A percentile compares a stretch with the other conserved stretches of the same genome.
These are phyloP conservation scores for Gaeumannomyces tritici DNA, from an alignment of 2,329 filamentous ascomycete species.

Conservation along the genomic window DNA sequence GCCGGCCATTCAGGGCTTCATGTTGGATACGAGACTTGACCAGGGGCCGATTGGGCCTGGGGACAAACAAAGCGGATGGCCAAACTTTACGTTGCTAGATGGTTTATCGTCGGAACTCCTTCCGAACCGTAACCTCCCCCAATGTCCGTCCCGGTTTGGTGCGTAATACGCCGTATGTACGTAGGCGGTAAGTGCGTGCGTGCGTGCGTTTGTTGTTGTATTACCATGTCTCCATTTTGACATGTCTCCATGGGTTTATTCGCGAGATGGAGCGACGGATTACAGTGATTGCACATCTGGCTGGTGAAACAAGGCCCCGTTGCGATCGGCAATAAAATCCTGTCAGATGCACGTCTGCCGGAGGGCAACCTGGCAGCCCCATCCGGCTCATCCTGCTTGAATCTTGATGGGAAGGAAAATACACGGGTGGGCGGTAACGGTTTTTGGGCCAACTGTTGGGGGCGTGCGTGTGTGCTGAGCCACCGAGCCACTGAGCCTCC, in stretches of 20 bases:
- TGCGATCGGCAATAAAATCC: background rate
- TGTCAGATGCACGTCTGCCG: background rate
- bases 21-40: background rate
- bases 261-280: background rate
- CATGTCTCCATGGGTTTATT: too few species aligned
- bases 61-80: background rate
- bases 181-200: background rate
- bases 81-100: background rate
- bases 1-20: too few species aligned
- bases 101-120: background rate
- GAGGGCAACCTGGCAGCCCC: background rate
- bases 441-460: background rate
- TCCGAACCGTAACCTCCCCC: background rate
- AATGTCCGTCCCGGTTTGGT: background rate
- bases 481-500: too few species aligned
- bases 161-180: background rate
- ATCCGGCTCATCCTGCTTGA: background rate
- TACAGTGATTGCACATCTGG: too few species aligned
- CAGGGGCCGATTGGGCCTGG: background rate
- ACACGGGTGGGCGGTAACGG: background rate
- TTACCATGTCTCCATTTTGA: background rate
- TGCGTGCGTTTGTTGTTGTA: background rate
- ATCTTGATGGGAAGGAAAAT: background rate
- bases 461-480: too few species aligned
- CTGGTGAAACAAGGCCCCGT: background rate